Percentiles rank a stretch among this genome's conserved stretches.
phyloP scores from a whole-genome alignment of 768 basidiomycete genomes.

The Tephrocybe rancida region DNA sequence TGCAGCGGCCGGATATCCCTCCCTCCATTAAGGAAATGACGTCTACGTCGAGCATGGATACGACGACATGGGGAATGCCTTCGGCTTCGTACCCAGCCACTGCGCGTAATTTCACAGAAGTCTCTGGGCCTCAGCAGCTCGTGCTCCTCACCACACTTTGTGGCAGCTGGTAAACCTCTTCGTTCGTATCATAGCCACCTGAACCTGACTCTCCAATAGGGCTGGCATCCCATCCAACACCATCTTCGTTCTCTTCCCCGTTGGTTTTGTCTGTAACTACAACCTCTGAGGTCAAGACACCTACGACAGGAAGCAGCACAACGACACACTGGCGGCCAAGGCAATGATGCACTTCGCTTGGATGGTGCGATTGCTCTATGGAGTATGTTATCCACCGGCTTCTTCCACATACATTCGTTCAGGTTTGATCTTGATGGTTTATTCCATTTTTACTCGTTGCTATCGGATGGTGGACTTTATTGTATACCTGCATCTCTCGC shows the following conservation, averaged over 20 bases:
- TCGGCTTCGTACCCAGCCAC: conserved; percentile 61
- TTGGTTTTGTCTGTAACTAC: neutral
- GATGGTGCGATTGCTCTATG: no score
- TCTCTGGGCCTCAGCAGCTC: conserved; percentile 64
- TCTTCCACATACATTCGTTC: no score
- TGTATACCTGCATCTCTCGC: no score
- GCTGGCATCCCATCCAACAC: no score
- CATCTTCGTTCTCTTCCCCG: neutral
- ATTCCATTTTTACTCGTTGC: no score
- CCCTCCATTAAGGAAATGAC: conserved; percentile 33
- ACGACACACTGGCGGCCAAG: no score
- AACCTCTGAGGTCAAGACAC: neutral
- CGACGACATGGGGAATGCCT: conserved; percentile 56
- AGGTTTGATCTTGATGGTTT: no score
- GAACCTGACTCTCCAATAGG: no score
- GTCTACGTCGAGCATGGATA: conserved; percentile 36
- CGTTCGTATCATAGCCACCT: no score
- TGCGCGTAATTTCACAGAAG: conserved; percentile 53
- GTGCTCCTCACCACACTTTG: conserved; percentile 72
- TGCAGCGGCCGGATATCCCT: conserved; percentile 46
- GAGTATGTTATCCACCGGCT: no score
- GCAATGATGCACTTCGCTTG: no score
- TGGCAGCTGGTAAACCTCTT: conserved; percentile 37
- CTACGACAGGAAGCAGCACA: no score
- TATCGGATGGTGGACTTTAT: neutral